phyloP scores from a whole-genome alignment of 2,329 filamentous ascomycete species.

The Ophiostoma himal-ulmi region DNA sequence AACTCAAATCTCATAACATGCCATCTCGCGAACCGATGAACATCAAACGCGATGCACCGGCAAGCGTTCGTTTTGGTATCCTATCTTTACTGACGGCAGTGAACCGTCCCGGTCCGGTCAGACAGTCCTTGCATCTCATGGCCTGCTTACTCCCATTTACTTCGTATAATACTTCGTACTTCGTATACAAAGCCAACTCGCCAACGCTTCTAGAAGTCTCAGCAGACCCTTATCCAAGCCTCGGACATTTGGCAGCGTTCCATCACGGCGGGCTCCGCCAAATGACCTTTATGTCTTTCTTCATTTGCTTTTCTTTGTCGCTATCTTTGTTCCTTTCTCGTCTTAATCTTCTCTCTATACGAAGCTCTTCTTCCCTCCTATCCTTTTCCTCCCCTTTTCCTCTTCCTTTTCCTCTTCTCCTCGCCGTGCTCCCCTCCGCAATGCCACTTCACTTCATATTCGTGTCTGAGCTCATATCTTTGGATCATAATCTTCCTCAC shows the following conservation, averaged over 20 bases:
- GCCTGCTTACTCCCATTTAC: background rate
- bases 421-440: background rate
- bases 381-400: background rate
- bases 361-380: background rate
- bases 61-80: background rate
- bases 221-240: background rate
- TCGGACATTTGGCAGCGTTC: background rate
- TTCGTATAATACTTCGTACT: background rate
- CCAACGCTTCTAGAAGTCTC: constrained; percentile 9
- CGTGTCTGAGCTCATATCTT: background rate
- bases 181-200: background rate
- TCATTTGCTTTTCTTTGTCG: background rate
- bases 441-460: background rate
- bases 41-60: background rate
- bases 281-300: background rate
- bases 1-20: background rate
- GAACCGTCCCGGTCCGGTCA: too few species aligned
- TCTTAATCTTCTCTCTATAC: background rate
- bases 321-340: background rate
- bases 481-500: background rate
- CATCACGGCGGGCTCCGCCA: constrained; percentile 7
- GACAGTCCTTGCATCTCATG: background rate
- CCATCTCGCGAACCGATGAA: background rate
- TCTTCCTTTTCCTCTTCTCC: background rate
- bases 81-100: too few species aligned